Evolutionary conservation across 495 filamentous ascomycete species (phyloP).

Genomic region (Penicillium pulvis): DNA sequence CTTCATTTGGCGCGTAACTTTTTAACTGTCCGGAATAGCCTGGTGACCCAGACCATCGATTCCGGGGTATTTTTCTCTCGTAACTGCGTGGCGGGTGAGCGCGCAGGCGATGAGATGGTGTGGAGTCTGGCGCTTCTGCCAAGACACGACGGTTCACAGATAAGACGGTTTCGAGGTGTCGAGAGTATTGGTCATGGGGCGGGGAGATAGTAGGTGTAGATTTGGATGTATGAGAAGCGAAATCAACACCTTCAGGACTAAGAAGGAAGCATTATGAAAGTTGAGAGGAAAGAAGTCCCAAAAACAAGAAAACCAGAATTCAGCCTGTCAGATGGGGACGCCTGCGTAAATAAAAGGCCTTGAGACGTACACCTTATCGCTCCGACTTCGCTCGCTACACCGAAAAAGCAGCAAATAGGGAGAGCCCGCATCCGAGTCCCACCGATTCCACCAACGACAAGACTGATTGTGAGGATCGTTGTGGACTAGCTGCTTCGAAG

Average conservation of each 20-base stretch:
- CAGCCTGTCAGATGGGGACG: conserved; percentile 10
- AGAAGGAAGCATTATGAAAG: background rate
- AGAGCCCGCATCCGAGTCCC: background rate
- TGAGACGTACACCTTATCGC: conserved; percentile 16
- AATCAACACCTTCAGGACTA: background rate
- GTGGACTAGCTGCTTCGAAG: conserved; percentile 1
- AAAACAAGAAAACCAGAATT: conserved; percentile 4
- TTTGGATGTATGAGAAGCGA: background rate
- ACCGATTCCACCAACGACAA: background rate
- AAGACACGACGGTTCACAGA: conserved; percentile 18
- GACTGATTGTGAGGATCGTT: background rate
- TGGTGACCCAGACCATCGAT: background rate
- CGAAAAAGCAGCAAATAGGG: background rate
- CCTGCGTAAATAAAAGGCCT: conserved; percentile 19
- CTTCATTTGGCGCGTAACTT: background rate
- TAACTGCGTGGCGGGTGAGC: conserved; percentile 18
- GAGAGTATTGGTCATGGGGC: conserved; percentile 27
- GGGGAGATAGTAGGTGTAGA: background rate
- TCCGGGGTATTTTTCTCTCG: conserved; percentile 38
- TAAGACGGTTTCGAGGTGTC: conserved; percentile 29
- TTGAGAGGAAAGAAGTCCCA: background rate
- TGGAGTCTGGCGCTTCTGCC: conserved; percentile 26
- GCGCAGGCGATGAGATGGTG: conserved; percentile 17
- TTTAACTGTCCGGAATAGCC: background rate
- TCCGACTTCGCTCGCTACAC: conserved; percentile 27